Evolutionary conservation across 441 rosid species (phyloP), one percentile per base, ranked within the genome.

Genomic region (Erodium chrysanthum): DNA sequence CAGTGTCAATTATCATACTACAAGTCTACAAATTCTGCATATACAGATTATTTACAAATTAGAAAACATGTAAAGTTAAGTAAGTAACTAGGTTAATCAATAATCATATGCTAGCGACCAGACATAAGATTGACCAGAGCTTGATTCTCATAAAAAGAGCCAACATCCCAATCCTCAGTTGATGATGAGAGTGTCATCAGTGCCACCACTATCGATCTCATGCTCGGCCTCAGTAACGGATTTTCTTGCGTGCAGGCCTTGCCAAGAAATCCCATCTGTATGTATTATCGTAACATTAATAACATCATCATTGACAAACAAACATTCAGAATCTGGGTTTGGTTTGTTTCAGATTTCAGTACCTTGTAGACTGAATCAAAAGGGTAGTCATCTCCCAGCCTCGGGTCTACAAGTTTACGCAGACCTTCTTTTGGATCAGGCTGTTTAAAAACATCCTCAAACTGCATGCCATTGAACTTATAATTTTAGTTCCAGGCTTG

Each of bases 141-240:
- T 15, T 85, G 80, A 76, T 87, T 87, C 65, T 86, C 89, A 50
- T 85, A 85, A 79, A 84, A 86, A 65, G 91, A 75, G 40, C 86
- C 91, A 3, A 81, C 86, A 73, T 88, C 96, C 92, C 95, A 91
- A 42, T 91, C 94, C 66, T 86, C 95, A 0, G 96, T 86, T 0
- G 89, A 68, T 0, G 98, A 91, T 1, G 91, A 88, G 22, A 93
- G 92, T 2, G 96, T 87, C 75, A 85, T 88, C 20, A 89, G 78
- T 14, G 96, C 95, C 59, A 91, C 98, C 71, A 93, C 97, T 1
- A 91, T 79, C 33, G 92, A 88, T 74, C 96, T 84, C 96, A 85
- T 93, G 52, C 85, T 86, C 1, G 96, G 97, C 1, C 95, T 84
- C 65, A 79, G 75, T 63, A 82, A 90, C 9, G 96, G 87, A 59